Evolutionary conservation across 805 yeast species (phyloP).

Genomic region (Nadsonia fulvescens): DNA sequence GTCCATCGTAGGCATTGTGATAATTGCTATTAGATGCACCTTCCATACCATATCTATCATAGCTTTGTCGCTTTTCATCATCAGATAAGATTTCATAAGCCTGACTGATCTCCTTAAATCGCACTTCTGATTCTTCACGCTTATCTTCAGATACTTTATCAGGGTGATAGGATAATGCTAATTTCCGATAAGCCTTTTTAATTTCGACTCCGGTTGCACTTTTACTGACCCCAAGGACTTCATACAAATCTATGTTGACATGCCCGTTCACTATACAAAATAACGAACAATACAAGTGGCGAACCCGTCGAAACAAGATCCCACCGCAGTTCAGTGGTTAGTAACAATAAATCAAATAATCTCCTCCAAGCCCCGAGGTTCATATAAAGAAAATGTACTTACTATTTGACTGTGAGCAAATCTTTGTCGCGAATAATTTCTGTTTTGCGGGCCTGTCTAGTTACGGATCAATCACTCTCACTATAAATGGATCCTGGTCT

Average conservation of each 20-base stretch:
- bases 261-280: too few relatives aligned
- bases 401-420: too few relatives aligned
- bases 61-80: constrained; percentile 22
- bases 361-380: too few relatives aligned
- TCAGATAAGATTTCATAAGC: constrained; percentile 77
- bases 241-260: constrained; percentile 34
- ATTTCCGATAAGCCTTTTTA: constrained; percentile 65
- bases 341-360: too few relatives aligned
- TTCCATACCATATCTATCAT: constrained; percentile 20
- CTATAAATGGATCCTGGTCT: too few relatives aligned
- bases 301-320: too few relatives aligned
- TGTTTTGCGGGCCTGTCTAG: too few relatives aligned
- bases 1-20: constrained; percentile 23
- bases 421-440: too few relatives aligned
- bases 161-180: constrained; percentile 75
- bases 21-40: constrained; percentile 15
- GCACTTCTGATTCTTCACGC: constrained; percentile 52
- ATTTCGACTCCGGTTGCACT: constrained; percentile 57
- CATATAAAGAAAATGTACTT: too few relatives aligned
- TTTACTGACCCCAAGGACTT: constrained; percentile 46
- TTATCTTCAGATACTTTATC: constrained; percentile 63
- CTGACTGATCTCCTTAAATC: constrained; percentile 66
- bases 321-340: too few relatives aligned
- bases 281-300: too few relatives aligned
- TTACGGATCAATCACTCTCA: too few relatives aligned